These are phyloP conservation scores for Sphaerulina populicola DNA, from an alignment of 2,329 filamentous ascomycete species.

Conservation along the genomic window DNA sequence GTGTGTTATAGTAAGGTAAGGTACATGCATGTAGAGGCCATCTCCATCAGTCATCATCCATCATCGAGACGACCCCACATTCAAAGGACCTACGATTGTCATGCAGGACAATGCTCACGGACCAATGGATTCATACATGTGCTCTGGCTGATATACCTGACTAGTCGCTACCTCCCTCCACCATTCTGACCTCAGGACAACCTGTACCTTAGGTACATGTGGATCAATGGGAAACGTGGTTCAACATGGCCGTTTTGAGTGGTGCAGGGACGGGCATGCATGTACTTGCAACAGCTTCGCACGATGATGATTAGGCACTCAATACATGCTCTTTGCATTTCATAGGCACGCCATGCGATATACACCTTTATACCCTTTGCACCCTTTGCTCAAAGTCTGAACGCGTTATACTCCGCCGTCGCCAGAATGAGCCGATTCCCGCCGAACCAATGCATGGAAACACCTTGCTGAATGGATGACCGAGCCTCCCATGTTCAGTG, in stretches of 20 bases:
- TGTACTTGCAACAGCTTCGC: too few relatives aligned
- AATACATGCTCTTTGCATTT: not conserved
- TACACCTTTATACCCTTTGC: not conserved
- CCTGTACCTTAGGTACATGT: too few relatives aligned
- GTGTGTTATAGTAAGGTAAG: not conserved
- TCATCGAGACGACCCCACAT: not conserved
- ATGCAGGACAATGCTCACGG: not conserved
- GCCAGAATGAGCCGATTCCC: not conserved
- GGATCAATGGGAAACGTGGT: not conserved
- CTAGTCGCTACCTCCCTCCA: not conserved
- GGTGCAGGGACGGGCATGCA: not conserved
- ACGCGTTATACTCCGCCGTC: not conserved
- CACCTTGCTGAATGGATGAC: slow-evolving; percentile 4
- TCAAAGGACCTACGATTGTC: not conserved
- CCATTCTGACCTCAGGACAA: not conserved
- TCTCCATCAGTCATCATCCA: not conserved
- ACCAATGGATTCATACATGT: not conserved
- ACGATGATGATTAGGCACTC: not conserved
- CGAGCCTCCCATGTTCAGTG: not conserved
- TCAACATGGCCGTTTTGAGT: not conserved
- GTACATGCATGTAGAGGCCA: not conserved
- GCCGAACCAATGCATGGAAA: slow-evolving; percentile 1
- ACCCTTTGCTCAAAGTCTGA: not conserved
- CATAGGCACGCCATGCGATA: not conserved
- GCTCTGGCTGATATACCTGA: not conserved